phyloP scores from a whole-genome alignment of 2,329 filamentous ascomycete genomes.

The Cercospora zeae-maydis region DNA sequence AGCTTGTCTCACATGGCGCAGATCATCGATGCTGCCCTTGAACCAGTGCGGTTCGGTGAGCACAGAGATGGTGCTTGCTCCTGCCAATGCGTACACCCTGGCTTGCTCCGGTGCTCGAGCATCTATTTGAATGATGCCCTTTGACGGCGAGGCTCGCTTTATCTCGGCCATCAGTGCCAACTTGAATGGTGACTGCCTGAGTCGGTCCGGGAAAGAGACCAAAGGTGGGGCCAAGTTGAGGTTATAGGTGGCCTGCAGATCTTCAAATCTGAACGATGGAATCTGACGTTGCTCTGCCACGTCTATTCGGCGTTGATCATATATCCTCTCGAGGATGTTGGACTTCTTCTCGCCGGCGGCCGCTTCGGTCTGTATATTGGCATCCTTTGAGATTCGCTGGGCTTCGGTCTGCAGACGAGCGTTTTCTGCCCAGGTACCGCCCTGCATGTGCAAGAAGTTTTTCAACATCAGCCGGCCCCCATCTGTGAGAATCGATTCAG shows the following conservation, averaged over 20 bases:
- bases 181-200: slow-evolving; percentile 79
- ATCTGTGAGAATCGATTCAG: slow-evolving; percentile 91
- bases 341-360: slow-evolving; percentile 56
- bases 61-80: slow-evolving; percentile 96
- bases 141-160: slow-evolving; percentile 93
- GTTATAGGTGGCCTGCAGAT: slow-evolving; percentile 82
- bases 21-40: slow-evolving; percentile 93
- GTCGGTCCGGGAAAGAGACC: slow-evolving; percentile 72
- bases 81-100: slow-evolving; percentile 84
- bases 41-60: slow-evolving; percentile 99
- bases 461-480: slow-evolving; percentile 84
- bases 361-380: slow-evolving; percentile 33
- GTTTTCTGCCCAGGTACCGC: slow-evolving; percentile 88
- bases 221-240: slow-evolving; percentile 80
- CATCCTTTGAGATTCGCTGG: slow-evolving; percentile 36
- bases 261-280: slow-evolving; percentile 76
- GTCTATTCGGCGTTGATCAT: slow-evolving; percentile 69
- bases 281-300: slow-evolving; percentile 79
- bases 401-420: slow-evolving; percentile 49
- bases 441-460: slow-evolving; percentile 84
- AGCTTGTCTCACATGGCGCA: slow-evolving; percentile 80
- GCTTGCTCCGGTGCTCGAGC: slow-evolving; percentile 88
- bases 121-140: slow-evolving; percentile 85
- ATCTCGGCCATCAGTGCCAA: slow-evolving; percentile 96
- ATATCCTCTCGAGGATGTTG: slow-evolving; percentile 90